These are phyloP conservation scores for Cladophialophora yegresii DNA, from an alignment of 2,329 filamentous ascomycete genomes.

Conservation along the genomic window DNA sequence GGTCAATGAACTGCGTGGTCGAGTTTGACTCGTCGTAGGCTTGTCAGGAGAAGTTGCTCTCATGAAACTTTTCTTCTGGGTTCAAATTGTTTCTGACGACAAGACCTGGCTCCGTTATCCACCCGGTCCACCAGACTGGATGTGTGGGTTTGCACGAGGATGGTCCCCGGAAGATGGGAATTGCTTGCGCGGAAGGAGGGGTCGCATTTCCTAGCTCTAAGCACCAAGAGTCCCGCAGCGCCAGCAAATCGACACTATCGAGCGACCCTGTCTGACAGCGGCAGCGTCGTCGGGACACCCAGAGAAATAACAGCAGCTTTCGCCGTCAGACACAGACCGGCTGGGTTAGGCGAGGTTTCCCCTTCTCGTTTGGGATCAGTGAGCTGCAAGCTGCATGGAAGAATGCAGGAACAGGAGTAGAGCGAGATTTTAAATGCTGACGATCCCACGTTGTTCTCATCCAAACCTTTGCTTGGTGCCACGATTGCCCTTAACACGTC, in stretches of 20 bases:
- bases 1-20: not conserved
- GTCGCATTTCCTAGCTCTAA: constrained; percentile 24
- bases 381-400: constrained; percentile 28
- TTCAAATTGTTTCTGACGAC: constrained; percentile 16
- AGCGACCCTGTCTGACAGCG: constrained; percentile 12
- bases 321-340: not conserved
- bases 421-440: constrained; percentile 29
- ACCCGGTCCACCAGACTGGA: constrained; percentile 17
- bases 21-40: constrained; percentile 18
- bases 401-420: constrained; percentile 31
- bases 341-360: constrained; percentile 15
- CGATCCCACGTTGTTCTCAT: constrained; percentile 23
- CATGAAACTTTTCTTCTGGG: constrained; percentile 11
- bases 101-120: constrained; percentile 13
- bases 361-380: constrained; percentile 20
- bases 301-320: not conserved
- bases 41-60: constrained; percentile 21
- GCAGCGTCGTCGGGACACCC: not conserved
- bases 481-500: constrained; percentile 16
- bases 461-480: constrained; percentile 19
- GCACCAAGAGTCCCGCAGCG: not conserved
- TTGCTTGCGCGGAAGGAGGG: constrained; percentile 22
- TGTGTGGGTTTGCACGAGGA: constrained; percentile 23
- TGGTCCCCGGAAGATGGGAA: constrained; percentile 21
- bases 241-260: not conserved